Conservation (phyloP, 1,284 basidiomycete species). For the Cystobasidium sp. region DNA sequence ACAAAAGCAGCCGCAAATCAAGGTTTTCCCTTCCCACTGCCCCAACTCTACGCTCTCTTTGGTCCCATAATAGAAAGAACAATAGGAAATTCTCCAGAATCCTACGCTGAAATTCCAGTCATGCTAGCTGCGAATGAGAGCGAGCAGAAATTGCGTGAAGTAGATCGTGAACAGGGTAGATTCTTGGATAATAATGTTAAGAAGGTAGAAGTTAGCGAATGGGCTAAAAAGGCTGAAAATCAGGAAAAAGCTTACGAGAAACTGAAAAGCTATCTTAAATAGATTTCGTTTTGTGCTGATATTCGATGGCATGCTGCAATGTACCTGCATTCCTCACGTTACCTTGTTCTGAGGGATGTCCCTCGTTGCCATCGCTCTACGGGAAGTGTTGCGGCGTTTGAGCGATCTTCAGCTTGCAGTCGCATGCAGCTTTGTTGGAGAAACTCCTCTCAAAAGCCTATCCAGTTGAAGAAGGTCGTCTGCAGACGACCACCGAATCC, state of each 20-base stretch:
- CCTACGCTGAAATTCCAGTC: conserved; percentile 52
- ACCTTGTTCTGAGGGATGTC: no score
- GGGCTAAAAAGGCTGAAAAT: conserved; percentile 27
- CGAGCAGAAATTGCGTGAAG: conserved; percentile 2
- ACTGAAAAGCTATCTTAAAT: conserved; percentile 11
- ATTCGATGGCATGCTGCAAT: background rate
- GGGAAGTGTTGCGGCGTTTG: no score
- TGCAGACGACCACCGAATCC: conserved; percentile 55
- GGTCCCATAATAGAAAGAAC: conserved; percentile 50
- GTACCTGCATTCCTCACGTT: no score
- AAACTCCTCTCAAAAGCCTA: no score
- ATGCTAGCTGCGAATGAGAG: conserved; percentile 49
- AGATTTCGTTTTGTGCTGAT: background rate
- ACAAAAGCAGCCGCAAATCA: conserved; percentile 54
- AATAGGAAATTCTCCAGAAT: conserved; percentile 50
- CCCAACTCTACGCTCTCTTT: conserved; percentile 48
- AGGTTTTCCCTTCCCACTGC: conserved; percentile 53
- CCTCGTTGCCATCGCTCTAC: no score
- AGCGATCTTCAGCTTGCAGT: no score
- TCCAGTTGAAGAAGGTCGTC: background rate
- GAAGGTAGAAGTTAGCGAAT: conserved; percentile 17
- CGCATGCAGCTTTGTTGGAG: no score
- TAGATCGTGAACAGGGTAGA: conserved; percentile 26
- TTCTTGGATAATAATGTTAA: conserved; percentile 19
- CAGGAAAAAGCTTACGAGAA: conserved; percentile 30